Conservation (phyloP, 2,329 filamentous ascomycete species). For the Huntiella moniliformis region DNA sequence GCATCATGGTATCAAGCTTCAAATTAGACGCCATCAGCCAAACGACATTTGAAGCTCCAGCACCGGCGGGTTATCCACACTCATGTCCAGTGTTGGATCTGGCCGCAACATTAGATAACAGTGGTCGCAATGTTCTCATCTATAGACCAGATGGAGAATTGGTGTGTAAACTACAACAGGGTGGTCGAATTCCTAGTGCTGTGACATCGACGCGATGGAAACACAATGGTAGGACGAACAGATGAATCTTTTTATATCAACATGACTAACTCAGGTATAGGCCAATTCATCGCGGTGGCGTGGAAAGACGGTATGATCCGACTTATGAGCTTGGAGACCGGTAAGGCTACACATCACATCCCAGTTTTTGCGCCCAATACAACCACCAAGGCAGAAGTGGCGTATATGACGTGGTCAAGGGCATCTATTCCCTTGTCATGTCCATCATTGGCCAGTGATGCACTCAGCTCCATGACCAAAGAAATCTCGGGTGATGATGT, state of each 20-base stretch:
- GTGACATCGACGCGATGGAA: constrained; percentile 40
- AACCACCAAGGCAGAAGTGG: constrained; percentile 12
- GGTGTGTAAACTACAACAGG: constrained; percentile 33
- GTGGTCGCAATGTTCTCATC: constrained; percentile 50
- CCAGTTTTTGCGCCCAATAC: constrained; percentile 23
- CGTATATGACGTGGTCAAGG: constrained; percentile 8
- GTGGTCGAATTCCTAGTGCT: constrained; percentile 23
- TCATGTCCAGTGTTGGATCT: constrained; percentile 79
- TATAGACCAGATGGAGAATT: constrained; percentile 61
- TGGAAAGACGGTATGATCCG: constrained; percentile 69
- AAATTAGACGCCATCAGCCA: constrained; percentile 32
- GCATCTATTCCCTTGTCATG: constrained; percentile 3
- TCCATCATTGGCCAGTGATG: too few species aligned
- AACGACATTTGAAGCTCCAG: constrained; percentile 35
- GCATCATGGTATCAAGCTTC: too few species aligned
- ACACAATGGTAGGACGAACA: constrained; percentile 36
- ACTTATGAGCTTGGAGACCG: constrained; percentile 60
- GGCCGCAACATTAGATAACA: constrained; percentile 48
- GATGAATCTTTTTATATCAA: background rate
- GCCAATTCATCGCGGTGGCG: constrained; percentile 60
- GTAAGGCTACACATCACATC: constrained; percentile 62
- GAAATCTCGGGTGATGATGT: too few species aligned
- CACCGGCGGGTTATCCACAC: constrained; percentile 40
- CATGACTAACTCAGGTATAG: constrained; percentile 16
- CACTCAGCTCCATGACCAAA: too few species aligned